Base-by-base conservation (phyloP, 257 asterid species). In the Plectranthus barbatus region DNA sequence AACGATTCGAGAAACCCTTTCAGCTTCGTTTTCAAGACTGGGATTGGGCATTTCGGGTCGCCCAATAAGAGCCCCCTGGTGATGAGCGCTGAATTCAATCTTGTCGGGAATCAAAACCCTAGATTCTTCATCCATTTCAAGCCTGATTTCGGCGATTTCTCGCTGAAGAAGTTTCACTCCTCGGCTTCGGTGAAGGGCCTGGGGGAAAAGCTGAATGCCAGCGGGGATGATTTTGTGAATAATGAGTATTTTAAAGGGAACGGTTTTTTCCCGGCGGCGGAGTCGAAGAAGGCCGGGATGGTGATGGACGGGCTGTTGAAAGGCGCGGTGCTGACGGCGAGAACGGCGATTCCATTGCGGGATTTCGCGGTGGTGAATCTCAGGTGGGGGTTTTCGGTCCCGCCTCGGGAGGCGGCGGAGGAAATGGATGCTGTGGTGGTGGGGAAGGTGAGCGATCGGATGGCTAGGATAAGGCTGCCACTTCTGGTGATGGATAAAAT, bases 331-430 rank as follows among this genome's bases (percentile, higher is more conserved):
- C 56, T 93, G 18, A 86, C 86, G 50, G 99, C 99, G 6, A 73
- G 55, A 48, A 93, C 99, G 20, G 62, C 77, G n/a, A 33, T 93
- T 60, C 92, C 95, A 8, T 1, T 90, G 55, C 77, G 74, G 2
- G 83, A 79, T 66, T 66, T 76, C 1, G 99, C 86, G 23, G 31
- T 68, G 74, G 80, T 87, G 77, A 87, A 80, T 36, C 77, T 79
- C 75, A 67, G 94, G 21, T 93, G 99, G 99, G 97, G 96, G 6
- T 80, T 93, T 67, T 86, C 87, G 84, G 72, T 86, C 64, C 91
- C 97, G 60, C 45, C 76, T 59, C 75, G 50, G 60, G 81, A 69
- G 39, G 57, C 68, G 68, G 77, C 62, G 46, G 84, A 63, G 33
- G 88, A 65, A 4, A 61, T 46, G 41, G 98, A 85, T 29, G 68